Percentiles rank a stretch among this genome's conserved stretches.
These are phyloP conservation scores for Acanthochlamys bracteata DNA, from an alignment of 106 monocot species.

Conservation along the genomic window DNA sequence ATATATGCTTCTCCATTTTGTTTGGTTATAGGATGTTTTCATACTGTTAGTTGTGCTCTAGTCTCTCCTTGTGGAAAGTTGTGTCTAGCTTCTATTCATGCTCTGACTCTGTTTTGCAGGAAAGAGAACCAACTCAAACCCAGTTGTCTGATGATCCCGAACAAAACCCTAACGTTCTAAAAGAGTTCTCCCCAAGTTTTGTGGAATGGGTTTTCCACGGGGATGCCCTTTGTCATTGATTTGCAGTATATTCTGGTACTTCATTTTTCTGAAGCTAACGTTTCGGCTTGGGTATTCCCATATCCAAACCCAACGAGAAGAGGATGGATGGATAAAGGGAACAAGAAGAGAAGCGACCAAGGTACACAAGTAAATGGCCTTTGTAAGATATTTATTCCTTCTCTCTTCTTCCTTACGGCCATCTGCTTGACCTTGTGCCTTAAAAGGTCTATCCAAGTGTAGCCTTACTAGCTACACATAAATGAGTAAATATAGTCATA, in stretches of 20 bases:
- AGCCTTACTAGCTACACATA: background rate
- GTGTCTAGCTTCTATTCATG: background rate
- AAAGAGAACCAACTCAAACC: conserved; percentile 5
- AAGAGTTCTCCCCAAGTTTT: conserved; percentile 28
- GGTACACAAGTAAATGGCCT: background rate
- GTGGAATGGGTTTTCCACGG: conserved; percentile 29
- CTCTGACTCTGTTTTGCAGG: conserved; percentile 5
- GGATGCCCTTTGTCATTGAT: conserved; percentile 26
- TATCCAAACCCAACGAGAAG: background rate
- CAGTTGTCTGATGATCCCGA: background rate
- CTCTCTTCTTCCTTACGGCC: background rate
- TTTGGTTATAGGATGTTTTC: background rate
- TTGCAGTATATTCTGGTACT: background rate
- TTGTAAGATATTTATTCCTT: conserved; percentile 22
- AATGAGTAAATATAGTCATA: background rate
- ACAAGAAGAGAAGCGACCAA: background rate
- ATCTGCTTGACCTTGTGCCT: background rate
- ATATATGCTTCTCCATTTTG: background rate
- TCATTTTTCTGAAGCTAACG: background rate
- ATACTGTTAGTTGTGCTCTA: background rate
- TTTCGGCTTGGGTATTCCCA: background rate
- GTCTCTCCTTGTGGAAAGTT: background rate
- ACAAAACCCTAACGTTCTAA: background rate
- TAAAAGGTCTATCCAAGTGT: background rate
- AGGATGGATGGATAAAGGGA: background rate